phyloP scores from a whole-genome alignment of 1,284 basidiomycete species.

The Sanghuangporus sanghuang region DNA sequence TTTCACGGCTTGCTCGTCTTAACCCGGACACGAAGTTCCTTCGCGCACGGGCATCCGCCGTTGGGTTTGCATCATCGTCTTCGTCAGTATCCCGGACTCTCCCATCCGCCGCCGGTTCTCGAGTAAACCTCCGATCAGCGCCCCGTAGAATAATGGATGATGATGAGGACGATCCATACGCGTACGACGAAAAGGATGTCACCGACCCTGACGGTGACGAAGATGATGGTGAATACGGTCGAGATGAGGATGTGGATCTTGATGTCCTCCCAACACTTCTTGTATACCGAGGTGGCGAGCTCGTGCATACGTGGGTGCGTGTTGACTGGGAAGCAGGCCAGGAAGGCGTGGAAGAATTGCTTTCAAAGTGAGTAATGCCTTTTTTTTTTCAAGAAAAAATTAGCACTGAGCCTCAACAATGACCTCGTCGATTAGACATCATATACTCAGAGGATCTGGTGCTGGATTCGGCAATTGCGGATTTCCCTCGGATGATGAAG shows the following conservation, averaged over 20 bases:
- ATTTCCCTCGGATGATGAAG: conserved; percentile 39
- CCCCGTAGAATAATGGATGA: conserved; percentile 25
- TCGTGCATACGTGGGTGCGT: conserved; percentile 78
- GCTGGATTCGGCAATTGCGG: conserved; percentile 32
- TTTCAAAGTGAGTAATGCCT: conserved; percentile 46
- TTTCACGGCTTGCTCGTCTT: conserved; percentile 62
- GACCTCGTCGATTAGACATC: conserved; percentile 31
- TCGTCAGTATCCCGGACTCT: conserved; percentile 21
- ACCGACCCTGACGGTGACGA: conserved; percentile 33
- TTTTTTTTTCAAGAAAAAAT: not conserved
- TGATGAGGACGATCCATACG: conserved; percentile 45
- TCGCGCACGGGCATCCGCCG: conserved; percentile 63
- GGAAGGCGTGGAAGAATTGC: conserved; percentile 61
- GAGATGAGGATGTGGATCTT: conserved; percentile 57
- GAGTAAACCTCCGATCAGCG: conserved; percentile 21
- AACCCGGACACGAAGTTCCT: conserved; percentile 77
- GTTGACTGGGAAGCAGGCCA: conserved; percentile 79
- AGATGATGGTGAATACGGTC: conserved; percentile 22
- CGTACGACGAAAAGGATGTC: conserved; percentile 30
- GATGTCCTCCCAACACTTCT: conserved; percentile 82
- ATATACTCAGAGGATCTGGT: conserved; percentile 35
- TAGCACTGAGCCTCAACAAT: not conserved
- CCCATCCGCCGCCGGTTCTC: conserved; percentile 11
- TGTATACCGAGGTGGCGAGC: conserved; percentile 77
- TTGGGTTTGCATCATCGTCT: conserved; percentile 64